These are phyloP conservation scores for Ballota nigra DNA, from an alignment of 257 asterid species.

Conservation along the genomic window DNA sequence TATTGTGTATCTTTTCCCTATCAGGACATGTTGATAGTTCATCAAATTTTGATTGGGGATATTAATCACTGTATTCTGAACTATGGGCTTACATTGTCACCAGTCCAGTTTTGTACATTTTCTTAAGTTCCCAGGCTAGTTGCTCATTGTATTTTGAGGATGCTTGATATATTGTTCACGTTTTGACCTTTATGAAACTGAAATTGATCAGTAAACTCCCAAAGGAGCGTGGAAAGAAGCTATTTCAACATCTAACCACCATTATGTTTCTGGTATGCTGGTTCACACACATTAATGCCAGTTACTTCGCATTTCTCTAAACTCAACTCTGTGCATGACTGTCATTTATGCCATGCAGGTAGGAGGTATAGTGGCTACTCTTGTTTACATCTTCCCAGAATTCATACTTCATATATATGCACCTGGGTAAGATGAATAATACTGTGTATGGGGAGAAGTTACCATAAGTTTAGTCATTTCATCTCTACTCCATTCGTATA, in stretches of 20 bases:
- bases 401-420: conserved; percentile 38
- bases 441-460: conserved; percentile 13
- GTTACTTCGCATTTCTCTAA: not conserved
- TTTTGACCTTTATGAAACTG: conserved; percentile 12
- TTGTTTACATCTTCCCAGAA: conserved; percentile 42
- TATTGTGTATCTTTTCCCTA: not conserved
- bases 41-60: not conserved
- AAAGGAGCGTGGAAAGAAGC: conserved; percentile 39
- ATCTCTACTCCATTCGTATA: not conserved
- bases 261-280: conserved; percentile 44
- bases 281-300: not conserved
- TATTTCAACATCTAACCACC: conserved; percentile 37
- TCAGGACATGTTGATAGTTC: not conserved
- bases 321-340: not conserved
- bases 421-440: conserved; percentile 41
- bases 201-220: conserved; percentile 42
- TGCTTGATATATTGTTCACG: not conserved
- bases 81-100: not conserved
- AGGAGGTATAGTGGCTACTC: conserved; percentile 36
- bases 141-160: not conserved
- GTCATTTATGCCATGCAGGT: conserved; percentile 31
- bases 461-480: conserved; percentile 10
- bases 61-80: not conserved
- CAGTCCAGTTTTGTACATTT: not conserved
- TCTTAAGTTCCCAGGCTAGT: not conserved